phyloP scores from a whole-genome alignment of 2,329 filamentous ascomycete genomes.

The Annulohypoxylon truncatum region DNA sequence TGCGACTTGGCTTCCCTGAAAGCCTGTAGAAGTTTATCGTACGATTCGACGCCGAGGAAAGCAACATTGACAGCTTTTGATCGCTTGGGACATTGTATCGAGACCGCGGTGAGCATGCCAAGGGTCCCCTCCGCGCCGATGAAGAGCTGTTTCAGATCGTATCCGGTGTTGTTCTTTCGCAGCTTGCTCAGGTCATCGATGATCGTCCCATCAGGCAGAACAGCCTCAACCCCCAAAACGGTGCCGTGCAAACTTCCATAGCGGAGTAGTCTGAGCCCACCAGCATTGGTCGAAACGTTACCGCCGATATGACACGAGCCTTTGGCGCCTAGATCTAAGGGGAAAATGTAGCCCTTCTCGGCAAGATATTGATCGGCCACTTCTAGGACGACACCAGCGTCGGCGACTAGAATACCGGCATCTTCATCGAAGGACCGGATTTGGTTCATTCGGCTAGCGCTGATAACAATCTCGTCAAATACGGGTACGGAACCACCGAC shows the following conservation, averaged over 20 bases:
- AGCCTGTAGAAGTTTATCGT: conserved; percentile 85
- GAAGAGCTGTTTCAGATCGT: conserved; percentile 82
- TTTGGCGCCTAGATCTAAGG: conserved; percentile 96
- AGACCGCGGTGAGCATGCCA: conserved; percentile 90
- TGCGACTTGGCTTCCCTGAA: conserved; percentile 91
- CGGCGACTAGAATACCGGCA: conserved; percentile 88
- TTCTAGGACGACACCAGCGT: conserved; percentile 92
- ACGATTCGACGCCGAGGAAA: conserved; percentile 91
- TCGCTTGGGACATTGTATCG: conserved; percentile 88
- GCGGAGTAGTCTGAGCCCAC: conserved; percentile 86
- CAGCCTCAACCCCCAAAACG: conserved; percentile 91
- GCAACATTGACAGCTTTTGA: conserved; percentile 93
- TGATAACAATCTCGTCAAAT: conserved; percentile 98
- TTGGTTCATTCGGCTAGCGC: conserved; percentile 87
- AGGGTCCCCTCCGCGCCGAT: conserved; percentile 96
- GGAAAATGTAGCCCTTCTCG: conserved; percentile 88
- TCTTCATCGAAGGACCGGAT: conserved; percentile 94
- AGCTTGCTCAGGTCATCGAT: conserved; percentile 88
- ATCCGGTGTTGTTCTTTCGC: conserved; percentile 98
- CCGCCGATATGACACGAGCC: conserved; percentile 96
- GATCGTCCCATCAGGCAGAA: conserved; percentile 91
- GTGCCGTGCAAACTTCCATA: conserved; percentile 96
- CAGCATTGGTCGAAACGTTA: conserved; percentile 95
- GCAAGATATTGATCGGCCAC: conserved; percentile 87
- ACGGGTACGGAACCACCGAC: conserved; percentile 96